Conservation (phyloP, 2,329 filamentous ascomycete genomes). For the Bipolaris oryzae region DNA sequence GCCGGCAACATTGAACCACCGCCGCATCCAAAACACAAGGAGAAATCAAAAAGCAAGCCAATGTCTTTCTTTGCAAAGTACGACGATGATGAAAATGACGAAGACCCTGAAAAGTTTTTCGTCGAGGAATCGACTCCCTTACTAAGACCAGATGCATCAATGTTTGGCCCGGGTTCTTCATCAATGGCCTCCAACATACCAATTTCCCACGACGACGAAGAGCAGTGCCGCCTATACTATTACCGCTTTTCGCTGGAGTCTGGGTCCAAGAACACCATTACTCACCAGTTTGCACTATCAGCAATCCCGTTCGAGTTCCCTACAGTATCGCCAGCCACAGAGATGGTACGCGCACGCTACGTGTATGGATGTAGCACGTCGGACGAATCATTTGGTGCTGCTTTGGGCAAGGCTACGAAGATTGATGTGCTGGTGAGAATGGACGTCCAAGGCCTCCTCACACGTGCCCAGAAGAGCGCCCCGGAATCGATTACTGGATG, state of each 20-base stretch:
- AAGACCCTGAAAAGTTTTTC: conserved; percentile 36
- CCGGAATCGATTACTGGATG: conserved; percentile 63
- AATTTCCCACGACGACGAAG: conserved; percentile 57
- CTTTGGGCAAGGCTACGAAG: conserved; percentile 68
- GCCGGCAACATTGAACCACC: conserved; percentile 67
- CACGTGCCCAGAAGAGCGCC: conserved; percentile 55
- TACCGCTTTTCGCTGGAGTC: conserved; percentile 63
- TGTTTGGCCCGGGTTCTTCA: conserved; percentile 11
- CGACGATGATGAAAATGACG: conserved; percentile 39
- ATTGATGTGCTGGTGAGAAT: conserved; percentile 70
- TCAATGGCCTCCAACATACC: conserved; percentile 23
- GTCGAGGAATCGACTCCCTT: conserved; percentile 34
- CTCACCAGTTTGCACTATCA: conserved; percentile 68
- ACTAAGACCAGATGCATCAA: conserved; percentile 6
- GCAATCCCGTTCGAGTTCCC: conserved; percentile 73
- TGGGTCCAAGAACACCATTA: conserved; percentile 52
- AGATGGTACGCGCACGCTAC: conserved; percentile 65
- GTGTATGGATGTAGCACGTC: conserved; percentile 71
- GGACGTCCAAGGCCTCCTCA: conserved; percentile 61
- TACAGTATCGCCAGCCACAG: conserved; percentile 59
- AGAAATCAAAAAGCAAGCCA: conserved; percentile 28
- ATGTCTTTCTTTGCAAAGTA: conserved; percentile 57
- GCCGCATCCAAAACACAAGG: conserved; percentile 30
- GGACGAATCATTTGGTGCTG: conserved; percentile 62
- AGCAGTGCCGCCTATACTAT: conserved; percentile 73